These are phyloP conservation scores for Capsicum baccatum DNA, from an alignment of 257 asterid genomes.

Conservation along the genomic window DNA sequence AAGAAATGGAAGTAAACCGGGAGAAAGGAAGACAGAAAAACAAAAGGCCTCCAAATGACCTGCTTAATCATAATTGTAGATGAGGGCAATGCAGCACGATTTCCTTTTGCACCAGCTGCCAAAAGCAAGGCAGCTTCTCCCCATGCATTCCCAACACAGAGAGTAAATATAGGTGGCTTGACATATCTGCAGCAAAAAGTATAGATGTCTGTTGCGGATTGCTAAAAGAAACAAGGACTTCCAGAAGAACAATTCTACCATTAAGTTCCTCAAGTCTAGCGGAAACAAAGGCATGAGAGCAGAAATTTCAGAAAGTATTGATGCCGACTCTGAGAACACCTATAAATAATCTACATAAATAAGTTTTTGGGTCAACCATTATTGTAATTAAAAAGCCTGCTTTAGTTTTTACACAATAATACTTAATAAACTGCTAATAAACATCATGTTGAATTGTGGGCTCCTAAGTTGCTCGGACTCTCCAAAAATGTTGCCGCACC, in stretches of 20 bases:
- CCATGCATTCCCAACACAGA: constrained; percentile 99
- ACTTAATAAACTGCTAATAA: not conserved
- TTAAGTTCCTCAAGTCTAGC: constrained; percentile 13
- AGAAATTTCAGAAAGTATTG: not conserved
- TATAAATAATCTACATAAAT: not conserved
- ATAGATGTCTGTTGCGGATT: not conserved
- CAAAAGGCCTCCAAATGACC: constrained; percentile 45
- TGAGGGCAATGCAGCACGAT: constrained; percentile 94
- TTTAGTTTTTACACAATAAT: not conserved
- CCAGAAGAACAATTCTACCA: not conserved
- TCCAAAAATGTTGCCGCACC: too few species aligned
- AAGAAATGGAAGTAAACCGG: not conserved
- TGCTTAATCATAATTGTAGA: constrained; percentile 94
- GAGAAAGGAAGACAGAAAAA: not conserved
- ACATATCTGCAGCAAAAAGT: constrained; percentile 58
- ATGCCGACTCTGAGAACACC: not conserved
- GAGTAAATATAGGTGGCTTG: constrained; percentile 87
- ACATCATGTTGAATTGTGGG: not conserved
- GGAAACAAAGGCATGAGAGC: not conserved
- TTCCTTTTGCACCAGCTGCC: constrained; percentile 97
- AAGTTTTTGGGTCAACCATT: not conserved
- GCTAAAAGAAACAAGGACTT: not conserved
- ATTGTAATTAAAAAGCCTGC: not conserved
- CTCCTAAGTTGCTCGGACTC: too few species aligned
- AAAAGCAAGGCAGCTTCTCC: constrained; percentile 97